A percentile compares a stretch with the other conserved stretches of the same genome.
These are phyloP conservation scores for Biancaea sappan DNA, from an alignment of 306 rosid genomes.

Conservation along the genomic window DNA sequence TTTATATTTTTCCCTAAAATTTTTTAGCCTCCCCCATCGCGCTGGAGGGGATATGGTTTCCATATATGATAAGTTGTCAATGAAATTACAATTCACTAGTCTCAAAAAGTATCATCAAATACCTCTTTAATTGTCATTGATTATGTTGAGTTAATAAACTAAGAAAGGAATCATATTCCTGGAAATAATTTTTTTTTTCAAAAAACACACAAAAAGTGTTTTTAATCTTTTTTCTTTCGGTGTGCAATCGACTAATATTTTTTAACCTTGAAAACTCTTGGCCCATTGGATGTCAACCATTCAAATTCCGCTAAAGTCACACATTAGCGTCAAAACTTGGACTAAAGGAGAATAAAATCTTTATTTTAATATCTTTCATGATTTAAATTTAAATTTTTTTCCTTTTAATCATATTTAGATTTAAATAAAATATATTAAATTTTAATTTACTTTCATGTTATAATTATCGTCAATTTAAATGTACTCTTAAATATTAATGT, in stretches of 20 bases:
- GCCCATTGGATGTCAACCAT: slow-evolving; percentile 27
- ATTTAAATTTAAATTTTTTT: no score
- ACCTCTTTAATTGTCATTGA: background rate
- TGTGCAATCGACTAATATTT: slow-evolving; percentile 33
- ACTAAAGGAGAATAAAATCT: no score
- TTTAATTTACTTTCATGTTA: no score
- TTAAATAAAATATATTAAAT: no score
- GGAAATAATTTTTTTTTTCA: slow-evolving; percentile 1
- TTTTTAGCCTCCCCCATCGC: no score
- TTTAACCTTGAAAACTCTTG: slow-evolving; percentile 23
- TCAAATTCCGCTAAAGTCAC: background rate
- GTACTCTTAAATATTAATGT: no score
- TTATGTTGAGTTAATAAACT: slow-evolving; percentile 23
- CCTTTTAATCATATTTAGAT: no score
- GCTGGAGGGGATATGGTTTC: no score
- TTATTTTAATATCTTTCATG: no score
- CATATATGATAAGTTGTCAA: no score
- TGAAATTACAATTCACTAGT: background rate
- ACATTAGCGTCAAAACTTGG: slow-evolving; percentile 6
- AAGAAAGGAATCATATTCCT: slow-evolving; percentile 50
- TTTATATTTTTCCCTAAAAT: no score
- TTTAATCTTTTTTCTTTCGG: slow-evolving; percentile 8
- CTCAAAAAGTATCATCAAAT: background rate
- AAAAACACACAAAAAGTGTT: slow-evolving; percentile 20
- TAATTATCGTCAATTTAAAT: no score